Percentiles rank a stretch among this genome's conserved stretches.
Conservation (phyloP, 805 yeast genomes). For the Debaryomyces tyrocola region DNA sequence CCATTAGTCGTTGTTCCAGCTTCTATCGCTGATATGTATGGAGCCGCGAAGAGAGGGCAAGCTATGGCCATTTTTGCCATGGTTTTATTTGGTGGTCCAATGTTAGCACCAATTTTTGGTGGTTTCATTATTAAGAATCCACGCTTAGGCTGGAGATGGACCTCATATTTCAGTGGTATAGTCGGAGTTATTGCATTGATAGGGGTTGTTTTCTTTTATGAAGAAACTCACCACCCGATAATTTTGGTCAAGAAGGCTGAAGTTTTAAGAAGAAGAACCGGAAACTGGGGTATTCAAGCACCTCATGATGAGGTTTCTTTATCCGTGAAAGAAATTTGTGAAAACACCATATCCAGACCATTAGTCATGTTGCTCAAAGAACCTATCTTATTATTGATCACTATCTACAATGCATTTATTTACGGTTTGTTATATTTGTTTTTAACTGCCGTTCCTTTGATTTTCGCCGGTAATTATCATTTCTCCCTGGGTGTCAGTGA, state of each 20-base stretch:
- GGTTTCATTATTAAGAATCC: slow-evolving; percentile 20
- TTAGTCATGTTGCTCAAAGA: slow-evolving; percentile 26
- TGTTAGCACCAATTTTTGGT: slow-evolving; percentile 64
- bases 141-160: slow-evolving; percentile 52
- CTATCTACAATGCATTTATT: slow-evolving; percentile 31
- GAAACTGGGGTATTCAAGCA: slow-evolving; percentile 27
- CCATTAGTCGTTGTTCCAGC: slow-evolving; percentile 81
- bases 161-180: slow-evolving; percentile 47
- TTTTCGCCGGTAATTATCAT: slow-evolving; percentile 39
- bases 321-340: slow-evolving; percentile 16
- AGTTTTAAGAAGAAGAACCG: slow-evolving; percentile 24
- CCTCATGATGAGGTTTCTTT: slow-evolving; percentile 20
- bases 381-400: slow-evolving; percentile 38
- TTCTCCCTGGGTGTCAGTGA: slow-evolving; percentile 22
- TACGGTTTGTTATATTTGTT: slow-evolving; percentile 41
- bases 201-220: slow-evolving; percentile 22
- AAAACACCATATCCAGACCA: slow-evolving; percentile 30
- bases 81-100: slow-evolving; percentile 71
- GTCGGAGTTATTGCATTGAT: slow-evolving; percentile 26
- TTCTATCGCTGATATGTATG: slow-evolving; percentile 74
- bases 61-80: slow-evolving; percentile 69
- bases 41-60: slow-evolving; percentile 60
- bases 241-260: slow-evolving; percentile 23
- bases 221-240: slow-evolving; percentile 35
- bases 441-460: slow-evolving; percentile 37